phyloP scores from a whole-genome alignment of 768 basidiomycete species.

The Kwoniella mangroviensis region DNA sequence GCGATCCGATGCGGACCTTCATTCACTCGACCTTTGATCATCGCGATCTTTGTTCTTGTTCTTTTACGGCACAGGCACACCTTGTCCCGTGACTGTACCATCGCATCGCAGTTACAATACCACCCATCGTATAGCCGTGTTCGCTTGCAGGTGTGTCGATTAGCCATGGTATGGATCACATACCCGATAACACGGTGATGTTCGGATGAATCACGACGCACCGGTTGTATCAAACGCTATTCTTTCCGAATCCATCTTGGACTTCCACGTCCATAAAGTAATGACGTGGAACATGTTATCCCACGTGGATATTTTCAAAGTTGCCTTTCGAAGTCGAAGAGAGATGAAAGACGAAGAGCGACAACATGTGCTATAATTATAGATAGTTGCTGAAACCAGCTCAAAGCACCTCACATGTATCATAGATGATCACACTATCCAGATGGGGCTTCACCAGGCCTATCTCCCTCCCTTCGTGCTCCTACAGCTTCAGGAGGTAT shows the following conservation, averaged over 20 bases:
- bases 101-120: neutral
- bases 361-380: neutral
- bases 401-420: constrained; percentile 1
- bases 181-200: neutral
- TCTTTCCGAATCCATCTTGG: neutral
- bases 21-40: too few relatives aligned
- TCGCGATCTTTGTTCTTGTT: too few relatives aligned
- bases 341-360: neutral
- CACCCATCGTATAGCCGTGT: too few relatives aligned
- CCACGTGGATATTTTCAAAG: neutral
- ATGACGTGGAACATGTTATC: neutral
- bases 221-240: neutral
- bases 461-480: neutral
- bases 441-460: constrained; percentile 6
- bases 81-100: neutral
- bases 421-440: constrained; percentile 17
- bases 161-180: neutral
- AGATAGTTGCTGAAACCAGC: neutral
- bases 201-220: neutral
- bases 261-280: neutral
- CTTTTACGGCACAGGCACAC: too few relatives aligned
- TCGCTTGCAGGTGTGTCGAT: too few relatives aligned
- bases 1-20: neutral
- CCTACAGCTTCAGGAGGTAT: neutral
- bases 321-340: neutral